A percentile compares a stretch with the other conserved stretches of the same genome.
These are phyloP conservation scores for Magnolia officinalis DNA, from an alignment of 164 flowering plant species.

Conservation along the genomic window DNA sequence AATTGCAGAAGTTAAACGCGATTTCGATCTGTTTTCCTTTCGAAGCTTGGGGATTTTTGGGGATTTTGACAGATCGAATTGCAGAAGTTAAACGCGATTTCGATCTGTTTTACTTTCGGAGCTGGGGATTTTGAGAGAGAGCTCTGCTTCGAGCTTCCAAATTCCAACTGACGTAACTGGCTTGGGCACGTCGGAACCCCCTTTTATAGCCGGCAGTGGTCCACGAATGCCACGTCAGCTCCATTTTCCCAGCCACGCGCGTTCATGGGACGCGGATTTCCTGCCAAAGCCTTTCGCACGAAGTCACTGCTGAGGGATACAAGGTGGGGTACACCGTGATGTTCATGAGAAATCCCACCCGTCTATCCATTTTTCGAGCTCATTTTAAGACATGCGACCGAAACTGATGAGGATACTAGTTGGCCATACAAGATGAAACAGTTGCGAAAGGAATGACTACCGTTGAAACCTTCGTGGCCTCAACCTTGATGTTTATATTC, in stretches of 20 bases:
- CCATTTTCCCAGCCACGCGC: neutral
- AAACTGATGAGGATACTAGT: too few species aligned
- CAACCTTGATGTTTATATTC: too few species aligned
- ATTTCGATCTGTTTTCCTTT: slow-evolving; percentile 1
- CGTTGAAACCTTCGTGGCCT: too few species aligned
- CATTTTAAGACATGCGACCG: too few species aligned
- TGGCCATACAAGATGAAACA: too few species aligned
- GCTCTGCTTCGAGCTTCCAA: neutral
- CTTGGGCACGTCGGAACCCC: neutral
- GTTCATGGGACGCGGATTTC: too few species aligned
- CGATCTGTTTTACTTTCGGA: neutral
- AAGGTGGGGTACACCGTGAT: too few species aligned
- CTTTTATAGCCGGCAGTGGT: neutral
- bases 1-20: neutral
- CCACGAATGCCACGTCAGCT: neutral
- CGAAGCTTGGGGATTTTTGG: neutral
- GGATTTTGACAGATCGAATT: neutral
- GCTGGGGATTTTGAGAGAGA: neutral
- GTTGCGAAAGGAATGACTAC: too few species aligned
- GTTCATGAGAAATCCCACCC: too few species aligned
- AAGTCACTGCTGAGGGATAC: too few species aligned
- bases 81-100: neutral
- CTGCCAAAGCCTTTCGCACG: too few species aligned
- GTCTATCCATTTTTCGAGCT: too few species aligned
- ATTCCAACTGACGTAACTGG: neutral